Evolutionary conservation across 1,139 yeast genomes (phyloP).

Genomic region (Torulaspora globosa): DNA sequence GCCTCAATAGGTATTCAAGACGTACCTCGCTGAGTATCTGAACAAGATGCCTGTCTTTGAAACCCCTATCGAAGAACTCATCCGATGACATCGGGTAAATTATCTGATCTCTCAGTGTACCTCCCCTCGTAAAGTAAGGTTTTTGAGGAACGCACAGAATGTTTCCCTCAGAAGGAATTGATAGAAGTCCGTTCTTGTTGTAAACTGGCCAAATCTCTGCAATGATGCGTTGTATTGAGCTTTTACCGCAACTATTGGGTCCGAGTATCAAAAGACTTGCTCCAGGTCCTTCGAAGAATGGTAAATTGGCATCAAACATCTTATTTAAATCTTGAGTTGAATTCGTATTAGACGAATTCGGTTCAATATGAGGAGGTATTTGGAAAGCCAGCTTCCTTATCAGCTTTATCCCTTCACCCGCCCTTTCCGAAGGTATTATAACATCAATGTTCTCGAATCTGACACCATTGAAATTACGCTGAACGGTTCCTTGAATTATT

Average conservation of each 20-base stretch:
- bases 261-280: constrained; percentile 80
- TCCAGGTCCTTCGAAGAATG: constrained; percentile 39
- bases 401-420: constrained; percentile 52
- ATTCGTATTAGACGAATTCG: constrained; percentile 23
- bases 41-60: constrained; percentile 64
- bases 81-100: constrained; percentile 78
- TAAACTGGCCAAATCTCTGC: constrained; percentile 94
- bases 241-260: constrained; percentile 85
- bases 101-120: constrained; percentile 81
- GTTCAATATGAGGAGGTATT: constrained; percentile 43
- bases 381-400: constrained; percentile 61
- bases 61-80: constrained; percentile 72
- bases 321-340: constrained; percentile 27
- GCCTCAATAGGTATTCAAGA: constrained; percentile 66
- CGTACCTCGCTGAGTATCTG: constrained; percentile 71
- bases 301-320: constrained; percentile 25
- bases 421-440: constrained; percentile 65
- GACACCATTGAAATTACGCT: constrained; percentile 71
- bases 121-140: constrained; percentile 68
- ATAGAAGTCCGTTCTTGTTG: constrained; percentile 60
- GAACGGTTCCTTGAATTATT: constrained; percentile 77
- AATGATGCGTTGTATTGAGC: constrained; percentile 76
- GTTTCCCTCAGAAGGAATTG: constrained; percentile 72
- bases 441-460: constrained; percentile 81
- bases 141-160: constrained; percentile 77